These are phyloP conservation scores for Heteromeles arbutifolia DNA, from an alignment of 306 rosid species.

Conservation along the genomic window DNA sequence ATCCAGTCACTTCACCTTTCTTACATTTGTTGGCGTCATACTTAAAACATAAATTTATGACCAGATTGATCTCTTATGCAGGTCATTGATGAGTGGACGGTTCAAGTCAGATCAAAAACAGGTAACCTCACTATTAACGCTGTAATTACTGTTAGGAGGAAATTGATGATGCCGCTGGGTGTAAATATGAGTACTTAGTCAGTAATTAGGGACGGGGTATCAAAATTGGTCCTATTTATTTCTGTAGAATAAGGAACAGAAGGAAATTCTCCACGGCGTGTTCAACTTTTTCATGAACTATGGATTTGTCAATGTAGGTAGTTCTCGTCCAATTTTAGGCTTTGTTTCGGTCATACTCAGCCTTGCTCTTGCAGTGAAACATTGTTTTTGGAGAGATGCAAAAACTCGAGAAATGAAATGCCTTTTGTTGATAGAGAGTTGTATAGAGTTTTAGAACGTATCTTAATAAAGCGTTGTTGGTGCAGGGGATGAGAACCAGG, in stretches of 20 bases:
- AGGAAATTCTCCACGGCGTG: background rate
- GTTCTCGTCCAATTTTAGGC: background rate
- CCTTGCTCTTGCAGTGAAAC: background rate
- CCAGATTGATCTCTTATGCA: slow-evolving; percentile 25
- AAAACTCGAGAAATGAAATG: background rate
- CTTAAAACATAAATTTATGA: background rate
- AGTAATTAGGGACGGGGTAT: background rate
- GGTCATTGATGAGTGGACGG: slow-evolving; percentile 85
- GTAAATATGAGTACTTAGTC: background rate
- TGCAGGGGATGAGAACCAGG: slow-evolving; percentile 59
- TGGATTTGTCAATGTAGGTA: background rate
- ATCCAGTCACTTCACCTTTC: background rate
- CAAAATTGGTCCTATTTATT: background rate
- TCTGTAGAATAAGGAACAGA: background rate
- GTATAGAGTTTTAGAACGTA: background rate
- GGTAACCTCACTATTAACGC: slow-evolving; percentile 31
- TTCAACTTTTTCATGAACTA: background rate
- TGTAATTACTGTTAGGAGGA: background rate
- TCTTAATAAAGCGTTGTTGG: slow-evolving; percentile 4
- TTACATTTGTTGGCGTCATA: background rate
- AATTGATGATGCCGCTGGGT: background rate
- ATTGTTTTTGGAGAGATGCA: background rate
- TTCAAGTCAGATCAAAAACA: slow-evolving; percentile 66
- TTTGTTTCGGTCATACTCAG: background rate
- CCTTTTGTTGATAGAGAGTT: background rate